Conservation (phyloP, 2,329 filamentous ascomycete genomes). For the Alternaria longipes region DNA sequence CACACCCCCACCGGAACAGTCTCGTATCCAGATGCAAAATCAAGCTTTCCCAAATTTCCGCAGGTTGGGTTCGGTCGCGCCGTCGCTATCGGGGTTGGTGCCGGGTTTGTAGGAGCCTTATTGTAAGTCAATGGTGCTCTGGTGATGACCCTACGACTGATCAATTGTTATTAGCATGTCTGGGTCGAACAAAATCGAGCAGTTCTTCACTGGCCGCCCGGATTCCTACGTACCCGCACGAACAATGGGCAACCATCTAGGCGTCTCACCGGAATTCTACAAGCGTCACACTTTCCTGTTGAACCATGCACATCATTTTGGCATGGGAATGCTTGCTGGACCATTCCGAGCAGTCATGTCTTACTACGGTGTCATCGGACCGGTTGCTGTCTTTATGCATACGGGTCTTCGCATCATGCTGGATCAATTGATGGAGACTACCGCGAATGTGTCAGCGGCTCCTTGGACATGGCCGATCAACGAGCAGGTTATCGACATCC, state of each 20-base stretch:
- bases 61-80: constrained; percentile 30
- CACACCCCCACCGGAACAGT: constrained; percentile 19
- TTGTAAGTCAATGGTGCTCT: constrained; percentile 8
- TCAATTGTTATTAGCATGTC: constrained; percentile 35
- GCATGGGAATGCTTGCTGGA: constrained; percentile 42
- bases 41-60: constrained; percentile 26
- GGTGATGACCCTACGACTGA: not conserved
- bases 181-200: constrained; percentile 40
- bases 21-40: constrained; percentile 29
- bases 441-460: constrained; percentile 37
- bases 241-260: constrained; percentile 39
- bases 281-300: constrained; percentile 29
- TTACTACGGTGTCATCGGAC: constrained; percentile 45
- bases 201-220: constrained; percentile 39
- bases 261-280: constrained; percentile 24
- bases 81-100: constrained; percentile 29
- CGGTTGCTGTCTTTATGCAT: constrained; percentile 42
- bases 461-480: constrained; percentile 49
- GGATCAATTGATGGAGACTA: constrained; percentile 45
- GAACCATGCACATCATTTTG: constrained; percentile 41
- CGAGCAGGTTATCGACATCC: constrained; percentile 44
- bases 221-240: constrained; percentile 45
- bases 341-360: constrained; percentile 39
- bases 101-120: constrained; percentile 27
- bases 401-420: constrained; percentile 39